phyloP scores from a whole-genome alignment of 495 filamentous ascomycete genomes.

The Hypomontagnella monticulosa region DNA sequence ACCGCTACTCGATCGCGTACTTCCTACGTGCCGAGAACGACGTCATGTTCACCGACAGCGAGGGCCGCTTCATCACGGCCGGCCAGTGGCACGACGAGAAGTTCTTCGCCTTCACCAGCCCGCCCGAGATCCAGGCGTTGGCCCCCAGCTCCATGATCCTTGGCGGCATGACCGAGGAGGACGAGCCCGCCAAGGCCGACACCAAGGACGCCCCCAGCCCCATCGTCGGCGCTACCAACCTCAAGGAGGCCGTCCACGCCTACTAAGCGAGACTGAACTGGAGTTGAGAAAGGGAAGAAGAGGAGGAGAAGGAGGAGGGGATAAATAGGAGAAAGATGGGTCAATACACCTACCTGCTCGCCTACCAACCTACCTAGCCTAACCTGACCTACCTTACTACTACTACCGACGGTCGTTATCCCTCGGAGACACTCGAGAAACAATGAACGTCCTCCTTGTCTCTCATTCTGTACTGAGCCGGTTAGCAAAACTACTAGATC shows the following conservation, averaged over 20 bases:
- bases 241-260: constrained; percentile 35
- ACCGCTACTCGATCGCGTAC: constrained; percentile 68
- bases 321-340: constrained; percentile 8
- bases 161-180: constrained; percentile 57
- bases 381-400: not conserved
- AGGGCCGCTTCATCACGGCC: constrained; percentile 59
- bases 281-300: not conserved
- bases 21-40: constrained; percentile 66
- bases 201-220: constrained; percentile 40
- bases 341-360: constrained; percentile 19
- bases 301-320: not conserved
- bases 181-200: constrained; percentile 31
- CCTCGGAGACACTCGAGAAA: constrained; percentile 13
- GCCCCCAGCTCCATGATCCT: constrained; percentile 57
- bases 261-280: constrained; percentile 24
- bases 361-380: too few relatives aligned
- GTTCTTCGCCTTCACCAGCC: constrained; percentile 63
- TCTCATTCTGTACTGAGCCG: constrained; percentile 20
- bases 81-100: constrained; percentile 67
- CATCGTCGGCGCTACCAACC: constrained; percentile 27
- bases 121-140: constrained; percentile 55
- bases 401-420: constrained; percentile 31
- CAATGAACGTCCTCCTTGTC: constrained; percentile 17
- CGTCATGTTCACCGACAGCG: constrained; percentile 60
- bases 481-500: constrained; percentile 30